Evolutionary conservation across 139 green algal genomes (phyloP), one percentile per base, ranked within the genome.

Genomic region (Haematococcus sp.): DNA sequence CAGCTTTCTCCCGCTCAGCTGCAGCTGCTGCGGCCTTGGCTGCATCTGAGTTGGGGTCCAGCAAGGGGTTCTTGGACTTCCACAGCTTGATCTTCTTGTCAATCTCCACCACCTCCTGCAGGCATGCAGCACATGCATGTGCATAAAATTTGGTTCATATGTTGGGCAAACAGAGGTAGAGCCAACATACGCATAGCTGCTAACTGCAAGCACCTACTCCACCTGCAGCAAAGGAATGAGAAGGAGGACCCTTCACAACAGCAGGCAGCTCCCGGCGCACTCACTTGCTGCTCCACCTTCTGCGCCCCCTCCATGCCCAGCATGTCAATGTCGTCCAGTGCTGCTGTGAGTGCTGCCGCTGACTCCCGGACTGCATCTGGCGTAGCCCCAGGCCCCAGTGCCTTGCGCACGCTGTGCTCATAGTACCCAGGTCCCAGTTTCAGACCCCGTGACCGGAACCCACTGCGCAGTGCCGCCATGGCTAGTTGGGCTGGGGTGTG

Each of bases 381-480:
- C 40, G 40, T 49, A 11, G 40, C 40, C 40, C 40, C 40, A 49
- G 7, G 7, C 40, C 40, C 40, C 7, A 49, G 40, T 11, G 40
- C 40, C 11, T 7, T 11, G 40, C 40, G 40, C 40, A 49, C 40
- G 40, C 40, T 49, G 40, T 49, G 40, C 40, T 49, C 40, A 49
- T 19, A 49, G 40, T 49, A 49, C 11, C 40, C 40, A 49, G 40
- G 7, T 11, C 40, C 40, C 7, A 49, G 40, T 11, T 49, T 49
- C 40, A 49, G 11, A 7, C 40, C 40, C 40, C 11, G 7, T 49
- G 40, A 49, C 40, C 40, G 40, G 7, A 49, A 11, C 40, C 40
- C 40, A 11, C 40, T 49, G 40, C 78, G 61, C 30, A 84, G 69
- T 54, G 78, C 78, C 27, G 78, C 73, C 56, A 77, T 49, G 33